Evolutionary conservation across 768 basidiomycete genomes (phyloP), one percentile per base, ranked within the genome.

Genomic region (Pisolithus marmoratus): DNA sequence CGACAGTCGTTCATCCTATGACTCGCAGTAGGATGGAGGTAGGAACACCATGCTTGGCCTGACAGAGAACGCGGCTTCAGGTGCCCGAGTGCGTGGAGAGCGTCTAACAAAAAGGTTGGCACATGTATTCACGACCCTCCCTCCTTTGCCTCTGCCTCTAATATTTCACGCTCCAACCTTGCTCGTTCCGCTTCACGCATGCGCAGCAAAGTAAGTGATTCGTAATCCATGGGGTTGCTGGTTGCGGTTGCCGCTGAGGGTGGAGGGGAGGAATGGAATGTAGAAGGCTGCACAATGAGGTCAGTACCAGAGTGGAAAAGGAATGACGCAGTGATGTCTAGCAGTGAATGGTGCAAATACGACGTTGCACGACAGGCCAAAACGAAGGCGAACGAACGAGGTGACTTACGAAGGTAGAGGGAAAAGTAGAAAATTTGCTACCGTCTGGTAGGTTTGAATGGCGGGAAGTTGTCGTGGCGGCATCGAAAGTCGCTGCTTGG

Each of bases 121-220:
- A 23, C 26, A 17, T 45, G 14, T 8, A 15, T 3, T 36, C 29
- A 54, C n/a, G 36, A 15, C 14, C 49, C 36, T 7, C 60, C 57
- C 26, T 49, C 65, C n/a, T 47, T 54, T 5, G 78, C 82, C 58
- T 90, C 88, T 49, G 79, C 76, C 61, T 87, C 86, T 37, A 80
- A 66, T 56, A 90, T 89, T 64, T 90, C 88, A 52, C 79, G 74
- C 63, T 92, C 90, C 23, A 94, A 63, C 41, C 85, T 73, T 55
- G 83, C 85, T 37, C 85, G 75, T 64, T 92, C 90, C 0, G 90
- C 88, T 61, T 92, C 87, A 34, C 90, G 75, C 63, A 94, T 72
- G 5, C 90, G 80, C 76, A 92, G 78, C 34, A 93, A 73, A 1
- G 88, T 92, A 53, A 91, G 61, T 3, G 84, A 81, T 67, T 92